phyloP scores from a whole-genome alignment of 495 filamentous ascomycete genomes.

The Neurospora tetraspora region DNA sequence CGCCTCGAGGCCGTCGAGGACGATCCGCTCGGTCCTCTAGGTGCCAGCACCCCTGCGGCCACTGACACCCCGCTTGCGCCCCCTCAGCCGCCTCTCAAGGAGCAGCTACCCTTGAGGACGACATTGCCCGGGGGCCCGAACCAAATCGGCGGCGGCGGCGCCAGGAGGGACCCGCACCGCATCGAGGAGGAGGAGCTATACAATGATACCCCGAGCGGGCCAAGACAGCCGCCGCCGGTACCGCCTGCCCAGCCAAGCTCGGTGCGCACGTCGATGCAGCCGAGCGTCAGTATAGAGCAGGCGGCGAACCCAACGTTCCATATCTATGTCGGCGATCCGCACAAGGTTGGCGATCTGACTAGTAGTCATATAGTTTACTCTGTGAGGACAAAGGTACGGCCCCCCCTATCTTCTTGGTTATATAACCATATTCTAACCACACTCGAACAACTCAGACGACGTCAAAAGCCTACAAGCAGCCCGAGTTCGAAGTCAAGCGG shows the following conservation, averaged over 20 bases:
- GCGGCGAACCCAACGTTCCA: conserved; percentile 83
- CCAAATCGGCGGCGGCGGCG: not conserved
- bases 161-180: conserved; percentile 36
- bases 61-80: conserved; percentile 40
- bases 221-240: conserved; percentile 64
- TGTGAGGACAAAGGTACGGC: conserved; percentile 76
- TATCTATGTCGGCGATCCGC: conserved; percentile 91
- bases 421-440: not conserved
- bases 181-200: conserved; percentile 57
- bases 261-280: conserved; percentile 54
- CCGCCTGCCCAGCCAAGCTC: conserved; percentile 48
- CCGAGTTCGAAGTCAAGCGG: conserved; percentile 84
- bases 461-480: conserved; percentile 86
- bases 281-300: conserved; percentile 79
- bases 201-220: conserved; percentile 30
- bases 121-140: conserved; percentile 25
- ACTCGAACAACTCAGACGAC: conserved; percentile 52
- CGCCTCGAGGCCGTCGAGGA: conserved; percentile 76
- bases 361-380: conserved; percentile 97
- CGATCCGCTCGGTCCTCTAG: conserved; percentile 85
- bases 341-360: conserved; percentile 94
- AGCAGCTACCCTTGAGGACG: conserved; percentile 53
- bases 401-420: not conserved
- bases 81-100: conserved; percentile 85
- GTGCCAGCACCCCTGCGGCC: conserved; percentile 58